A percentile compares a stretch with the other conserved stretches of the same genome.
These are phyloP conservation scores for Salicornia ramosissima DNA, from an alignment of 148 eudicot genomes.

Conservation along the genomic window DNA sequence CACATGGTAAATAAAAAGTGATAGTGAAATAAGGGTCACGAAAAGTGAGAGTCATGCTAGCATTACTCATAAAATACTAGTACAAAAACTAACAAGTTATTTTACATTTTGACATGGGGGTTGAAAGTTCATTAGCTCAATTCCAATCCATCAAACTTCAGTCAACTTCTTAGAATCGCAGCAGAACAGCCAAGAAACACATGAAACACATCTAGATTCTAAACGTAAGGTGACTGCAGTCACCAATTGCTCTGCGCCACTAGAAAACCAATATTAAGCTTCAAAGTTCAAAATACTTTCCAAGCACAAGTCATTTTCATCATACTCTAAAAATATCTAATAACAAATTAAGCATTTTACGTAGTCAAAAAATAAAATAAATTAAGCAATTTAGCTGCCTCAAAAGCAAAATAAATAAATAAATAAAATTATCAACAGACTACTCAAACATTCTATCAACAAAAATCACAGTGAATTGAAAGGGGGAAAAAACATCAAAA, in stretches of 20 bases:
- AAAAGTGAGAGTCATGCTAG: too few relatives aligned
- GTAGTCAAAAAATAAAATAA: neutral
- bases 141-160: neutral
- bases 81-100: neutral
- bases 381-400: neutral
- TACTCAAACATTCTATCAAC: neutral
- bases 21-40: too few relatives aligned
- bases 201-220: too few relatives aligned
- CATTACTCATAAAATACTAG: too few relatives aligned
- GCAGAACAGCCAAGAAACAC: neutral
- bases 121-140: constrained; percentile 9
- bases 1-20: too few relatives aligned
- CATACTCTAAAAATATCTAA: neutral
- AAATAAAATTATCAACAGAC: neutral
- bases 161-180: neutral
- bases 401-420: neutral
- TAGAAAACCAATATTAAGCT: too few relatives aligned
- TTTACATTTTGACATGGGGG: neutral
- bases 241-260: too few relatives aligned
- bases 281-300: neutral
- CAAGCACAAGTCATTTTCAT: neutral
- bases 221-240: too few relatives aligned
- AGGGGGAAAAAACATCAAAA: neutral
- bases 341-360: neutral
- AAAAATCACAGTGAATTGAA: neutral